Conservation (phyloP, 2,329 filamentous ascomycete genomes). For the Cytospora paraplurivora region DNA sequence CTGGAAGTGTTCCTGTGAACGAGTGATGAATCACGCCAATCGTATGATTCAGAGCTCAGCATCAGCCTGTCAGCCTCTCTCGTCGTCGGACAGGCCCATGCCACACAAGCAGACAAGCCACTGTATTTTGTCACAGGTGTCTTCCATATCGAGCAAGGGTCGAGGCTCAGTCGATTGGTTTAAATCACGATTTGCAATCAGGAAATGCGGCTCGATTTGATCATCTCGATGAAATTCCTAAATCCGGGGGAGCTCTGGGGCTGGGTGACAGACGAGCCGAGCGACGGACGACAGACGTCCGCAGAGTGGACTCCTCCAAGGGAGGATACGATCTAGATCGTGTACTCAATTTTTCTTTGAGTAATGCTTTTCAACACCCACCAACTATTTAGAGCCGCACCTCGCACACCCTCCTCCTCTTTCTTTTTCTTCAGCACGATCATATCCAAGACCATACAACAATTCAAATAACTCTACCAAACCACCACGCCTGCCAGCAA, state of each 20-base stretch:
- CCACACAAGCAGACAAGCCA: not conserved
- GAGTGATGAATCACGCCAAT: not conserved
- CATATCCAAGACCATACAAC: not conserved
- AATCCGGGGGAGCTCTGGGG: conserved; percentile 1
- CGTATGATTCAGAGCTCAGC: not conserved
- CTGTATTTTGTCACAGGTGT: not conserved
- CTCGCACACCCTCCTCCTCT: not conserved
- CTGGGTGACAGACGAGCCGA: conserved; percentile 2
- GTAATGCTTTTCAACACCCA: not conserved
- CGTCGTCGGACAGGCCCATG: not conserved
- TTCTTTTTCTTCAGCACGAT: not conserved
- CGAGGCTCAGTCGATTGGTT: not conserved
- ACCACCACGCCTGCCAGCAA: not conserved
- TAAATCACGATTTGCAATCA: not conserved
- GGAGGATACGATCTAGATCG: not conserved
- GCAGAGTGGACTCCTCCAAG: not conserved
- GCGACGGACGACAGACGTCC: conserved; percentile 1
- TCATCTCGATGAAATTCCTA: not conserved
- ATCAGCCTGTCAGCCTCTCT: not conserved
- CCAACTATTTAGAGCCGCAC: not conserved
- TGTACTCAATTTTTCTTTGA: not conserved
- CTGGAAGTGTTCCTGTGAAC: not conserved
- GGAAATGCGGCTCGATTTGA: not conserved
- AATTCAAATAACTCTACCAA: not conserved
- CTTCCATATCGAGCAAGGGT: not conserved